phyloP scores from a whole-genome alignment of 495 filamentous ascomycete species.

The Trichocladium uniseriatum region DNA sequence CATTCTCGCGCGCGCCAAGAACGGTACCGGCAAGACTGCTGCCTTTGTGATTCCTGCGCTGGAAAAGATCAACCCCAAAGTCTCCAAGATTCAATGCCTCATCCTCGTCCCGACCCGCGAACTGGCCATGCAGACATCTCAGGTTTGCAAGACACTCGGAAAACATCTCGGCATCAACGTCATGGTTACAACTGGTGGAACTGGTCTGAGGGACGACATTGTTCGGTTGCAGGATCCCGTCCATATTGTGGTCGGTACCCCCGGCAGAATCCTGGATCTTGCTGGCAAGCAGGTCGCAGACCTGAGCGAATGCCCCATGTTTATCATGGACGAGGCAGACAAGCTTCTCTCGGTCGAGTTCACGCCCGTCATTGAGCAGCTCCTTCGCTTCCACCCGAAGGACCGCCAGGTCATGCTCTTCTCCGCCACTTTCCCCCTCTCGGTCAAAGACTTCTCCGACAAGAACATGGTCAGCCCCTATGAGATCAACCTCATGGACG shows the following conservation, averaged over 20 bases:
- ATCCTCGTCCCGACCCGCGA: slow-evolving; percentile 96
- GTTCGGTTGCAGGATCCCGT: slow-evolving; percentile 87
- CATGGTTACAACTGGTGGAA: slow-evolving; percentile 98
- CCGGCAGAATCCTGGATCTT: slow-evolving; percentile 87
- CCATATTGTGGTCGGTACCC: slow-evolving; percentile 96
- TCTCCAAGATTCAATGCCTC: slow-evolving; percentile 86
- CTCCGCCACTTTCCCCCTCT: slow-evolving; percentile 91
- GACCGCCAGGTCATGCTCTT: slow-evolving; percentile 99
- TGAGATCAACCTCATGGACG: slow-evolving; percentile 99
- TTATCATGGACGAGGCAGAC: slow-evolving; percentile 99
- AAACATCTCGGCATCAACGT: slow-evolving; percentile 96
- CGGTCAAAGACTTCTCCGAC: slow-evolving; percentile 95
- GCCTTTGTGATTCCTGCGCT: slow-evolving; percentile 96
- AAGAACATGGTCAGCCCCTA: slow-evolving; percentile 94
- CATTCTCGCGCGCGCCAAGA: slow-evolving; percentile 93
- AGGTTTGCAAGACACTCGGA: slow-evolving; percentile 95
- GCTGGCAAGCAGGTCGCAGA: slow-evolving; percentile 93
- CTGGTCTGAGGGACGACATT: slow-evolving; percentile 90
- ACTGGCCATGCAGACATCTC: slow-evolving; percentile 95
- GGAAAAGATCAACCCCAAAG: slow-evolving; percentile 91
- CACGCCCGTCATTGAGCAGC: slow-evolving; percentile 91
- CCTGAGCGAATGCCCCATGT: slow-evolving; percentile 90
- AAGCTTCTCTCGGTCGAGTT: slow-evolving; percentile 95
- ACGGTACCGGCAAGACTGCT: slow-evolving; percentile 96
- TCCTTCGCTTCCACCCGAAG: slow-evolving; percentile 86